These are phyloP conservation scores for Cladophialophora immunda DNA, from an alignment of 2,329 filamentous ascomycete genomes.

Conservation along the genomic window DNA sequence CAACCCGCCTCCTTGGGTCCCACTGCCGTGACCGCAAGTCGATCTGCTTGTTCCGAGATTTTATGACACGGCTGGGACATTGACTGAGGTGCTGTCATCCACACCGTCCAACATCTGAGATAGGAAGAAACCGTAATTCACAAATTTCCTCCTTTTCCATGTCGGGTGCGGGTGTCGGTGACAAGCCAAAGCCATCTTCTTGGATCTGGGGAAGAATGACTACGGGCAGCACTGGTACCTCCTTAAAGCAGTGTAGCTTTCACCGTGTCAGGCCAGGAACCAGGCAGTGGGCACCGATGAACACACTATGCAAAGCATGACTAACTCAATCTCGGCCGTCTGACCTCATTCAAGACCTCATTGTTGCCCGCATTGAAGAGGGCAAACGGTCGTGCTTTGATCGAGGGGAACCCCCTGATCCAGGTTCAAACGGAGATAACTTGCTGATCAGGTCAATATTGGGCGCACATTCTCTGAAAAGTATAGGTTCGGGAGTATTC, in stretches of 20 bases:
- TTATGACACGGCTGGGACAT: constrained; percentile 9
- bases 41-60: constrained; percentile 14
- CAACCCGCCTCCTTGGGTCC: constrained; percentile 5
- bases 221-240: not conserved
- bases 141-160: constrained; percentile 16
- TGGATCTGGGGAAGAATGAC: constrained; percentile 16
- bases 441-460: not conserved
- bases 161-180: not conserved
- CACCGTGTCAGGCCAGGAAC: constrained; percentile 3
- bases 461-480: not conserved
- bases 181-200: constrained; percentile 8
- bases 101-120: not conserved
- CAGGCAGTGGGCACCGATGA: not conserved
- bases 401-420: not conserved
- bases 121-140: not conserved
- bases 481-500: not conserved
- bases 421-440: not conserved
- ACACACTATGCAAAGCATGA: not conserved
- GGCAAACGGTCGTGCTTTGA: not conserved
- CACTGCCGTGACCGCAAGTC: constrained; percentile 8
- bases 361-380: not conserved
- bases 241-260: constrained; percentile 15
- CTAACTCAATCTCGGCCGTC: not conserved
- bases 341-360: not conserved
- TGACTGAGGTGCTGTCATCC: constrained; percentile 17